These are phyloP conservation scores for Pezicula carpinea DNA, from an alignment of 2,329 filamentous ascomycete species.

Conservation along the genomic window DNA sequence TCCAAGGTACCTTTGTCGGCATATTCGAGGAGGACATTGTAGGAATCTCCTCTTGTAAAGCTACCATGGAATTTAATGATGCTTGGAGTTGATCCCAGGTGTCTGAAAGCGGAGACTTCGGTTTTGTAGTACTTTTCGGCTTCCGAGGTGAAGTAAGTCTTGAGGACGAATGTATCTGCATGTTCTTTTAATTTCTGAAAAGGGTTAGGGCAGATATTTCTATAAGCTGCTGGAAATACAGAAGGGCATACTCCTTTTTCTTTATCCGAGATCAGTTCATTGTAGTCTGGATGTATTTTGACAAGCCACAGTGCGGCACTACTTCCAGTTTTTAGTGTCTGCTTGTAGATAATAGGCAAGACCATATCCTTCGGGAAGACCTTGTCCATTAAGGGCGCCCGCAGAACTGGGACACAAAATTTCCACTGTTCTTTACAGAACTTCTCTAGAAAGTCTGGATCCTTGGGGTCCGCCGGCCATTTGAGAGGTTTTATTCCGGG, in stretches of 20 bases:
- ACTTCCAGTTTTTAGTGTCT: constrained; percentile 7
- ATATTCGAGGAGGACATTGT: constrained; percentile 26
- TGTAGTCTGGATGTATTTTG: constrained; percentile 15
- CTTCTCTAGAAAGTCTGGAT: constrained; percentile 8
- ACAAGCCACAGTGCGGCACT: constrained; percentile 12
- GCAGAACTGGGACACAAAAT: constrained; percentile 13
- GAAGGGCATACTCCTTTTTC: background rate
- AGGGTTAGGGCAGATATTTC: no score
- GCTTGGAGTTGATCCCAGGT: constrained; percentile 2
- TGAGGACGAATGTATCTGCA: constrained; percentile 13
- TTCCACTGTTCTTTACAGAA: constrained; percentile 18
- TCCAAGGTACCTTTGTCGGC: constrained; percentile 24
- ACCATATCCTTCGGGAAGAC: constrained; percentile 12
- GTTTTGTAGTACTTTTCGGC: constrained; percentile 12
- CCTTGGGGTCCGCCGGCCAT: background rate
- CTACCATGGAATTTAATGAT: constrained; percentile 15
- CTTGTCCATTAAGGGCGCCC: constrained; percentile 1
- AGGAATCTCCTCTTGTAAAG: constrained; percentile 14
- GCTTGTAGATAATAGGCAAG: constrained; percentile 13
- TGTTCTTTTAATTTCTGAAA: no score
- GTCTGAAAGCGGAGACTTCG: constrained; percentile 13
- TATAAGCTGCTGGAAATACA: no score
- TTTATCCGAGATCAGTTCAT: constrained; percentile 3
- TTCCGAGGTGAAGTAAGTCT: constrained; percentile 11
- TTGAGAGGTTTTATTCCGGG: background rate